These are phyloP conservation scores for Suillus brevipes DNA, from an alignment of 768 basidiomycete genomes.

Conservation along the genomic window DNA sequence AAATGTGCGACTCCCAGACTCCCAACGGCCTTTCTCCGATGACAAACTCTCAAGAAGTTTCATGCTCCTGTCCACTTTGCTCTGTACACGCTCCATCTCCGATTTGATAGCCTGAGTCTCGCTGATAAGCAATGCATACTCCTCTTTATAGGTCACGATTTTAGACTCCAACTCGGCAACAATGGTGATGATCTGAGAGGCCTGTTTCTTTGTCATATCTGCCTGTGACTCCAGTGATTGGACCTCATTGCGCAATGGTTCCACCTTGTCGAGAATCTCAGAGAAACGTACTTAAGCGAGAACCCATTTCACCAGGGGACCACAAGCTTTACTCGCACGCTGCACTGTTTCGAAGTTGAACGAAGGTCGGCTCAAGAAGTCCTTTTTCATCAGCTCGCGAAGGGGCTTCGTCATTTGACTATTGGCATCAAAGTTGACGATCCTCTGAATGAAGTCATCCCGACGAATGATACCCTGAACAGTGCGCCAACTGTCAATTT, in stretches of 20 bases:
- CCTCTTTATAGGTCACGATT: conserved; percentile 93
- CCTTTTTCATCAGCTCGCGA: conserved; percentile 88
- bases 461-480: conserved; percentile 95
- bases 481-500: conserved; percentile 95
- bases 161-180: conserved; percentile 91
- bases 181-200: conserved; percentile 84
- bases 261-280: conserved; percentile 95
- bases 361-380: conserved; percentile 86
- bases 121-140: conserved; percentile 95
- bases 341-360: conserved; percentile 97
- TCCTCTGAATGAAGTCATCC: conserved; percentile 94
- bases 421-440: conserved; percentile 93
- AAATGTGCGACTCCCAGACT: conserved; percentile 90
- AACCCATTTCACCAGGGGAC: conserved; percentile 97
- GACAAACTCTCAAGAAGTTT: conserved; percentile 91
- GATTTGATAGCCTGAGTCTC: conserved; percentile 95
- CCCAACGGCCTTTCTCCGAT: conserved; percentile 94
- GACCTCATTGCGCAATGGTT: conserved; percentile 94
- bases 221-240: conserved; percentile 91
- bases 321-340: conserved; percentile 94
- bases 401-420: conserved; percentile 86
- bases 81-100: conserved; percentile 97
- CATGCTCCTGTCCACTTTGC: conserved; percentile 97
- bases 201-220: conserved; percentile 93
- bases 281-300: conserved; percentile 97